phyloP scores from a whole-genome alignment of 2,329 filamentous ascomycete genomes.

The Xylaria sp. region DNA sequence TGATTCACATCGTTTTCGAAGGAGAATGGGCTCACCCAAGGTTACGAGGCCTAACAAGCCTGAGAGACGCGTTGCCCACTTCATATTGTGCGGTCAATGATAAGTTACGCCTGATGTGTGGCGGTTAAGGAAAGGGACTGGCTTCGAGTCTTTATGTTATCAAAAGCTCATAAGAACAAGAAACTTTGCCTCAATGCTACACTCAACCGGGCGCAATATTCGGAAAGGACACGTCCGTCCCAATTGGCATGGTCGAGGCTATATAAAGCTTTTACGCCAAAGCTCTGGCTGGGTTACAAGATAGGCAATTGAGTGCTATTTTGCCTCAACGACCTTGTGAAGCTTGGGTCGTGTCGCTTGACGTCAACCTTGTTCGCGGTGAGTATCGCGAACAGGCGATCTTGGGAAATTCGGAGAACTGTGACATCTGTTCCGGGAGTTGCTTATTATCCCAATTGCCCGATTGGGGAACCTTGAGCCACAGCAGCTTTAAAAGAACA shows the following conservation, averaged over 20 bases:
- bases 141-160: conserved; percentile 10
- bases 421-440: conserved; percentile 9
- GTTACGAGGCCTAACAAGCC: conserved; percentile 39
- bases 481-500: not conserved
- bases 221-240: conserved; percentile 3
- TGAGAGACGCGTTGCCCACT: conserved; percentile 36
- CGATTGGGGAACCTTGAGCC: conserved; percentile 11
- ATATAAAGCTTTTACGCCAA: conserved; percentile 17
- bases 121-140: not conserved
- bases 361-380: not conserved
- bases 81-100: conserved; percentile 38
- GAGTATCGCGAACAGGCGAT: not conserved
- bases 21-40: conserved; percentile 37
- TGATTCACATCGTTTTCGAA: not conserved
- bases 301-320: not conserved
- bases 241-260: conserved; percentile 8
- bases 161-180: not conserved
- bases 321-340: not conserved
- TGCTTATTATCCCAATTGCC: conserved; percentile 22
- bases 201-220: not conserved
- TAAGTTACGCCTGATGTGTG: not conserved
- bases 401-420: conserved; percentile 7
- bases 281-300: conserved; percentile 4
- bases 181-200: not conserved
- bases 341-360: conserved; percentile 4